Evolutionary conservation across 768 basidiomycete genomes (phyloP), one percentile per base, ranked within the genome.

Genomic region (Lactarius sp.): DNA sequence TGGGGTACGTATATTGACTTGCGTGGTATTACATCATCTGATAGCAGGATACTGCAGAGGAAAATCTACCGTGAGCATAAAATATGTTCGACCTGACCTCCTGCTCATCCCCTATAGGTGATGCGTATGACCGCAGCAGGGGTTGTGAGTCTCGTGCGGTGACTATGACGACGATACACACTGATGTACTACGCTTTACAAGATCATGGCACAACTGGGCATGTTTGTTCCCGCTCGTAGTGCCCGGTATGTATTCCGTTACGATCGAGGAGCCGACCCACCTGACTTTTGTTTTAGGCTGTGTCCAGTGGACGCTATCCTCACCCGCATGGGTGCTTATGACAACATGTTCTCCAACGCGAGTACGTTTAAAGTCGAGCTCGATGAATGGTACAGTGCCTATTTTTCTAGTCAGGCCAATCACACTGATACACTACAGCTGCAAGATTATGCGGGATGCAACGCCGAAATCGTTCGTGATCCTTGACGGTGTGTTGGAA

Each of bases 321-420:
- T 93, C 62, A 98, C 97, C 2, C 86, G 96, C 31, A 98, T 98
- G 97, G 97, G 97, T 10, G 97, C 97, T 3, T 97, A 98, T 72
- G 96, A 98, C 71, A 94, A 94, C 71, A 94, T 96, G 90, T 95
- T 94, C 74, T 87, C 90, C 2, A 87, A 92, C 69, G 84, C 94
- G 1, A 94, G 92, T 75, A 98, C 96, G 0, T 99, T 98, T 83
- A 97, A 98, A 73, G 97, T 99, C 22, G 97, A 99, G 73, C 78
- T 99, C 61, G 97, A 98, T 72, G 97, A 99, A 83, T 93, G 93
- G 93, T 94, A 69, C 47, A 65, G 52, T 4, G 12, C 36, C n/a
- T 2, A 44, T 49, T 27, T 8, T 18, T 37, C 4, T 3, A 10
- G 22, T 27, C 8, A 8, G 31, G 12, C 41, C 34, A 55, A 27